Percentiles rank a stretch among this genome's conserved stretches.
Conservation (phyloP, 2,329 filamentous ascomycete species). For the Aspergillus aculeatinus region DNA sequence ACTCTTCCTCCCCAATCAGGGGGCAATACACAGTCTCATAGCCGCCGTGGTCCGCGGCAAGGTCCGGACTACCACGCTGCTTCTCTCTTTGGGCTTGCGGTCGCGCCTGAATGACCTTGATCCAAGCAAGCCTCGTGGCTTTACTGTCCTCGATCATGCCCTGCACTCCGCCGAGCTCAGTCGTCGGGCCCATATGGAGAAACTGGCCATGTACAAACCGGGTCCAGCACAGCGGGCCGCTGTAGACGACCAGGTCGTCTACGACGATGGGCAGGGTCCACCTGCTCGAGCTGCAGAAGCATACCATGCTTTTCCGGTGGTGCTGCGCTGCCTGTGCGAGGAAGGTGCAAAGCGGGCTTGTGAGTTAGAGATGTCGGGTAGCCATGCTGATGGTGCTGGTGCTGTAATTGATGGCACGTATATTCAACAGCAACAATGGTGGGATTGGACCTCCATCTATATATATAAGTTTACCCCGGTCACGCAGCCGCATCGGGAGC, state of each 20-base stretch:
- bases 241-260: conserved; percentile 16
- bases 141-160: conserved; percentile 23
- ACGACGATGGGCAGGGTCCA: conserved; percentile 18
- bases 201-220: conserved; percentile 19
- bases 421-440: conserved; percentile 2
- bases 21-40: conserved; percentile 15
- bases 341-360: conserved; percentile 20
- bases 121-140: neutral
- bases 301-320: conserved; percentile 16
- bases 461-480: conserved; percentile 18
- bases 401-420: neutral
- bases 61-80: conserved; percentile 16
- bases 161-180: conserved; percentile 18
- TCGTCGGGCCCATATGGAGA: conserved; percentile 21
- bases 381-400: conserved; percentile 12
- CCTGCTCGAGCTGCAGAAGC: conserved; percentile 21
- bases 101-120: conserved; percentile 16
- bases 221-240: conserved; percentile 17
- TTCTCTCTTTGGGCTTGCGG: conserved; percentile 22
- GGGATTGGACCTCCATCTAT: conserved; percentile 20
- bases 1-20: conserved; percentile 15
- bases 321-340: conserved; percentile 19
- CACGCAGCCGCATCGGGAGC: conserved; percentile 20
- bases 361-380: conserved; percentile 19
- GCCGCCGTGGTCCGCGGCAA: conserved; percentile 20